These are phyloP conservation scores for Spiraea crenata DNA, from an alignment of 331 rosid species.

Conservation along the genomic window DNA sequence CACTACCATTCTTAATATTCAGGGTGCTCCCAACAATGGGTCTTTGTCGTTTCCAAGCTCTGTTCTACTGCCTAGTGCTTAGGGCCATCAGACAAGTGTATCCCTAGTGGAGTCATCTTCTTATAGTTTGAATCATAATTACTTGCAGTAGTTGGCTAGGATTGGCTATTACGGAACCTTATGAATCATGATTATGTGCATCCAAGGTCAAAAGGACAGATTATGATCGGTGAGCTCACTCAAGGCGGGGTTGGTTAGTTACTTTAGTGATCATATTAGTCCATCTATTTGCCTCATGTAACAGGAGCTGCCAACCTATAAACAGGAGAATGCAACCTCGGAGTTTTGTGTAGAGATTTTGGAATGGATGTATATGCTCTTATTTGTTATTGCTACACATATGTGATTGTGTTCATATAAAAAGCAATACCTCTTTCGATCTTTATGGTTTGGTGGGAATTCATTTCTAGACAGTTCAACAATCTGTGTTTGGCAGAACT, in stretches of 20 bases:
- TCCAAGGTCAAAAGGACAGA: slow-evolving; percentile 16
- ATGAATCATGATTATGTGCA: slow-evolving; percentile 23
- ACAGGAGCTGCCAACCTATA: slow-evolving; percentile 27
- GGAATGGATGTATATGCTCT: background rate
- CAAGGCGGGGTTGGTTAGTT: slow-evolving; percentile 11
- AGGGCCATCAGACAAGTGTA: slow-evolving; percentile 4
- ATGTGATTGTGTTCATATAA: background rate
- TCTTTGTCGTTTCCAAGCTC: slow-evolving; percentile 60
- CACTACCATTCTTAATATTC: slow-evolving; percentile 72
- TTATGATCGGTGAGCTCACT: slow-evolving; percentile 15
- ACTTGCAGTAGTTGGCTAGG: slow-evolving; percentile 7
- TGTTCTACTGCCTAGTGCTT: slow-evolving; percentile 56
- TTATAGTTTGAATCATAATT: slow-evolving; percentile 1
- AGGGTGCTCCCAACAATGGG: slow-evolving; percentile 82
- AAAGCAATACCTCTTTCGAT: background rate
- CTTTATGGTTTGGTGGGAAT: background rate
- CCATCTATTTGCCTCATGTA: slow-evolving; percentile 21
- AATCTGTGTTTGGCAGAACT: background rate
- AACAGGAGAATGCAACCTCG: slow-evolving; percentile 22
- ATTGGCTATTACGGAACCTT: slow-evolving; percentile 14
- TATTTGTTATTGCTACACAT: background rate
- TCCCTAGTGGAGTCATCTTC: slow-evolving; percentile 2
- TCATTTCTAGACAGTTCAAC: background rate
- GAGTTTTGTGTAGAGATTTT: slow-evolving; percentile 3
- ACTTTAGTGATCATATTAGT: slow-evolving; percentile 4